Percentiles rank a stretch among this genome's conserved stretches.
Conservation (phyloP, 768 basidiomycete species). For the Trametes cingulata region DNA sequence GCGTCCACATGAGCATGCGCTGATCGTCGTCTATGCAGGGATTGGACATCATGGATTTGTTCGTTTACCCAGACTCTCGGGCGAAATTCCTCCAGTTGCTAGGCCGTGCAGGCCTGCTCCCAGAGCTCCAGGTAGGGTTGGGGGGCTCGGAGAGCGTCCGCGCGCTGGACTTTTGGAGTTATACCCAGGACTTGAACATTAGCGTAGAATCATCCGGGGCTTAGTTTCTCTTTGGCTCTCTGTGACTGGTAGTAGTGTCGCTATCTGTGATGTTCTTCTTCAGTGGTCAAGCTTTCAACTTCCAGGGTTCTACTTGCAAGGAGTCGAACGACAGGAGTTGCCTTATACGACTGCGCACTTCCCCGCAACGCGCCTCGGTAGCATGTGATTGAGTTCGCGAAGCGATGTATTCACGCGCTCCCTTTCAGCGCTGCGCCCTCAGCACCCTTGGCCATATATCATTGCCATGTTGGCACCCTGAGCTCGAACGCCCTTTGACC, state of each 20-base stretch:
- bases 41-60: slow-evolving; percentile 53
- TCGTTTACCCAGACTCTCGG: slow-evolving; percentile 77
- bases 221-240: neutral
- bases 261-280: too few relatives aligned
- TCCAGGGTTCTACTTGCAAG: neutral
- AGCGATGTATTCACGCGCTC: slow-evolving; percentile 3
- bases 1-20: neutral
- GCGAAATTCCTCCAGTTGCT: slow-evolving; percentile 63
- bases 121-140: slow-evolving; percentile 28
- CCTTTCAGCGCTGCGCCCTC: neutral
- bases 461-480: neutral
- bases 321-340: slow-evolving; percentile 4
- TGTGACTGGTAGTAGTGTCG: too few relatives aligned
- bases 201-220: too few relatives aligned
- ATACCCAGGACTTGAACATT: slow-evolving; percentile 30
- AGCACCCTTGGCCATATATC: neutral
- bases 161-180: slow-evolving; percentile 70
- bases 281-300: neutral
- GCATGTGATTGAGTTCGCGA: slow-evolving; percentile 1
- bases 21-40: slow-evolving; percentile 42
- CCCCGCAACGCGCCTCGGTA: slow-evolving; percentile 4
- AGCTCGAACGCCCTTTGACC: neutral
- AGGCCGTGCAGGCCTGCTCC: slow-evolving; percentile 44
- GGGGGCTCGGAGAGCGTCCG: slow-evolving; percentile 21
- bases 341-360: neutral